phyloP scores from a whole-genome alignment of 106 monocot species.

The Gastrodia elata region DNA sequence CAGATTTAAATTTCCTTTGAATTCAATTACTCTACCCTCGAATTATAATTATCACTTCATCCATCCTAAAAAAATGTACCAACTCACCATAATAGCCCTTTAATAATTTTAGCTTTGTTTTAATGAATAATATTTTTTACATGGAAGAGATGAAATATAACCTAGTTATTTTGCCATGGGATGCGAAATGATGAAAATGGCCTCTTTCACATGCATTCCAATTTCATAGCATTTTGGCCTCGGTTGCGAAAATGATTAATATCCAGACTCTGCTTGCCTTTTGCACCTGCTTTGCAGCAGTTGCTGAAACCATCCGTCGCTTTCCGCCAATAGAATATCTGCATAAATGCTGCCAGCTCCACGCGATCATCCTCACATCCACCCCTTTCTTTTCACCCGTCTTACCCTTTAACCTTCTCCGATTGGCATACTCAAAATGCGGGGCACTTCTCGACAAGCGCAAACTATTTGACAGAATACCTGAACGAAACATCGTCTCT shows the following conservation, averaged over 20 bases:
- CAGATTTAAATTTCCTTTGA: too few species aligned
- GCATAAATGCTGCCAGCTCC: constrained; percentile 49
- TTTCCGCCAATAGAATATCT: constrained; percentile 15
- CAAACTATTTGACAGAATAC: constrained; percentile 67
- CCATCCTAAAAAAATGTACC: too few species aligned
- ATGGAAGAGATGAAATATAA: too few species aligned
- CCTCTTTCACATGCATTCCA: background rate
- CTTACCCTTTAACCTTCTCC: constrained; percentile 68
- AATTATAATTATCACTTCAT: too few species aligned
- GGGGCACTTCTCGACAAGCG: constrained; percentile 29
- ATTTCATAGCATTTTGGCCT: too few species aligned
- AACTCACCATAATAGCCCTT: too few species aligned
- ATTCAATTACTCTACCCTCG: too few species aligned
- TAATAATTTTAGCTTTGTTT: too few species aligned
- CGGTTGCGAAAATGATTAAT: too few species aligned
- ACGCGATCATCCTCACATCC: constrained; percentile 48
- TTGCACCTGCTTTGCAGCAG: constrained; percentile 12
- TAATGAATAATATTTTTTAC: too few species aligned
- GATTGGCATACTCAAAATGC: constrained; percentile 41
- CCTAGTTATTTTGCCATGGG: too few species aligned
- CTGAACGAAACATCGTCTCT: constrained; percentile 41
- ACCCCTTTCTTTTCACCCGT: constrained; percentile 18
- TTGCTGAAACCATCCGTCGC: constrained; percentile 13
- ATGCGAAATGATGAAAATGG: background rate
- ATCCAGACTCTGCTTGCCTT: background rate